These are phyloP conservation scores for Penicillium egyptiacum DNA, from an alignment of 495 filamentous ascomycete genomes.

Conservation along the genomic window DNA sequence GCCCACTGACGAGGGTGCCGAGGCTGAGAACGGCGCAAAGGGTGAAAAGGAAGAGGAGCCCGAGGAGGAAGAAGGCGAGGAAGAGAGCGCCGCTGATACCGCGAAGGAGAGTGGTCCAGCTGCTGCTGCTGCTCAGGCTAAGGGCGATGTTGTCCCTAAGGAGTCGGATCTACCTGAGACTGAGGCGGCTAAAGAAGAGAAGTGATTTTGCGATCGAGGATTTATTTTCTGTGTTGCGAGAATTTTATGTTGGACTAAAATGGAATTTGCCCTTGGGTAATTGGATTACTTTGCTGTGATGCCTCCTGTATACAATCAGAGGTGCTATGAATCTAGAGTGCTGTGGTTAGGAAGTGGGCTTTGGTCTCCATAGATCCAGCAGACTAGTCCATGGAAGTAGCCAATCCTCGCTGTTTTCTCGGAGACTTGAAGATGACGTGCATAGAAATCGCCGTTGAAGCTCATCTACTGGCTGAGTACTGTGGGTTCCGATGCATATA, in stretches of 20 bases:
- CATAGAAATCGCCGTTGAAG: not conserved
- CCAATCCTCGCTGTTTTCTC: not conserved
- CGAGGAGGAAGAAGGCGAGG: slow-evolving; percentile 33
- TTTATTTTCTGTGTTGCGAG: not conserved
- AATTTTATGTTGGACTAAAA: slow-evolving; percentile 2
- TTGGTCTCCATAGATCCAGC: not conserved
- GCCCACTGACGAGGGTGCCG: slow-evolving; percentile 18
- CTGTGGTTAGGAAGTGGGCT: not conserved
- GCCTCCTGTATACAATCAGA: slow-evolving; percentile 1
- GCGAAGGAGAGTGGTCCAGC: slow-evolving; percentile 45
- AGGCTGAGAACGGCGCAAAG: slow-evolving; percentile 36
- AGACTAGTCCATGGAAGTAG: not conserved
- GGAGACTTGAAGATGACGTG: not conserved
- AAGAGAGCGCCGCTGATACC: slow-evolving; percentile 33
- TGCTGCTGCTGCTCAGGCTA: slow-evolving; percentile 41
- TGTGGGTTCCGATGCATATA: not conserved
- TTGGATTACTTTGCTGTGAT: slow-evolving; percentile 9
- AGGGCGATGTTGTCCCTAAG: slow-evolving; percentile 48
- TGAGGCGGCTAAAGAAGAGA: slow-evolving; percentile 31
- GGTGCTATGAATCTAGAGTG: not conserved
- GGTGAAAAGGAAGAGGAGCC: slow-evolving; percentile 30
- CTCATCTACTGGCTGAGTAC: slow-evolving; percentile 3
- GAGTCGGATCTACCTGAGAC: slow-evolving; percentile 47
- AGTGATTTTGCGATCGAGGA: not conserved
- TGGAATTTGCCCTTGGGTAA: not conserved